Evolutionary conservation across 768 basidiomycete genomes (phyloP).

Genomic region (Polyporus arcularius): DNA sequence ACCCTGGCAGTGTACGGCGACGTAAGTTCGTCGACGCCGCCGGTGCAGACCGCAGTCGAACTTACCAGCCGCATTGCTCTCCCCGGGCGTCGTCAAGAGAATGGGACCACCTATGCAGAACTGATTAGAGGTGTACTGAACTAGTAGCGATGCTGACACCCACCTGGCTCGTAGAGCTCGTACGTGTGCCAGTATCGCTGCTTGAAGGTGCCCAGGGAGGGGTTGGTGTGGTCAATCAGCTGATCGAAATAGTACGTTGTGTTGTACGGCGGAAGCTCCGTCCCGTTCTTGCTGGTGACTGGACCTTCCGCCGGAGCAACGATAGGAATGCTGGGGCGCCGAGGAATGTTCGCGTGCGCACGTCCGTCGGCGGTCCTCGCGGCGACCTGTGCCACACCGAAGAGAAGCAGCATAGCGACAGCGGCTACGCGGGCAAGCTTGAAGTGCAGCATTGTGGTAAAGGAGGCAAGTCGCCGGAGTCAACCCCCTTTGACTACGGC

Average conservation of each 20-base stretch:
- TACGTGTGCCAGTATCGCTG: constrained; percentile 74
- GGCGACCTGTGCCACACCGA: constrained; percentile 7
- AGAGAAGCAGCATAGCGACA: constrained; percentile 7
- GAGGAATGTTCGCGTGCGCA: constrained; percentile 23
- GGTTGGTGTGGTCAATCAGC: constrained; percentile 52
- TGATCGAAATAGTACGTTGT: constrained; percentile 56
- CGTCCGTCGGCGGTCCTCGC: constrained; percentile 25
- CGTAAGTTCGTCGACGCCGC: neutral
- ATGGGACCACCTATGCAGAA: constrained; percentile 49
- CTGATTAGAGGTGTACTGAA: no score
- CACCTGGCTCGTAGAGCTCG: constrained; percentile 57
- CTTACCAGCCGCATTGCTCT: constrained; percentile 51
- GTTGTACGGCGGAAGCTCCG: constrained; percentile 32
- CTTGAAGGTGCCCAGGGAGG: constrained; percentile 67
- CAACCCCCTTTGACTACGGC: no score
- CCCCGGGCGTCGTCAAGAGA: constrained; percentile 67
- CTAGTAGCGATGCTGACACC: neutral
- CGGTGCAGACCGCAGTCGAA: neutral
- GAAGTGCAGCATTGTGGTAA: neutral
- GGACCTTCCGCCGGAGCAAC: constrained; percentile 17
- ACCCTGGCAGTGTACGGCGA: constrained; percentile 18
- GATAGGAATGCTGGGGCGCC: constrained; percentile 22
- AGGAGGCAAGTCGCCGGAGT: no score
- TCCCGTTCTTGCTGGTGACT: constrained; percentile 27
- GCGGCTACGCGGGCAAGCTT: neutral